Base-by-base conservation (phyloP, 176 grass and related monocot genomes). In the Musa acuminata region DNA sequence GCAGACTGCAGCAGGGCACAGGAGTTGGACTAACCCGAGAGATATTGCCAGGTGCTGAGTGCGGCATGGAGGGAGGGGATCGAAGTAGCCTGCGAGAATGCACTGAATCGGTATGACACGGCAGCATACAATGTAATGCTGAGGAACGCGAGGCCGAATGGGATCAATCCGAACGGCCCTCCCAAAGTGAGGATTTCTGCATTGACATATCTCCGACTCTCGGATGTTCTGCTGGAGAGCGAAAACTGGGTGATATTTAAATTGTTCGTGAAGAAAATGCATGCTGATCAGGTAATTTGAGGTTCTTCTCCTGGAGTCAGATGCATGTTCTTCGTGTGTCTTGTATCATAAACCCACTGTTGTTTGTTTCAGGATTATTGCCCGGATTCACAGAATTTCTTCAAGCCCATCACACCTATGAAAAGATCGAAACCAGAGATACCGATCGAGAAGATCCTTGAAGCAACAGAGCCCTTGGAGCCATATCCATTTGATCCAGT, bases 61-160 rank as follows among this genome's bases (percentile, higher is more conserved):
- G 87, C 93, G 22, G 90, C 81, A 48, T 97, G 93, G 89, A 92
- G 90, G 81, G 93, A 97, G 72, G 93, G 82, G 35, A 86, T 92
- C 67, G 6, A 88, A 73, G 71, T 92, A 5, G 79, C 93, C 71
- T 92, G 93, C 1, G 87, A 97, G 73, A 93, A 93, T 77, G 93
- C 90, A n/a, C 89, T 93, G 0, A 43, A 65, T 62, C 82, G 87
- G 67, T 97, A 93, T 26, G 93, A 97, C 27, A 83, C 71, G 67
- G 87, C 76, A 72, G 93, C 55, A 71, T 97, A 97, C 72, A 85
- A 97, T 71, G 87, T 89, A 19, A 97, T 97, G 69, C 75, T 90
- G 50, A 90, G 77, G 84, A 97, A 90, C 19, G 74, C 83, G 13
- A 92, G 93, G 57, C 83, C 93, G 6, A 79, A 85, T 75, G 90